These are phyloP conservation scores for Candida khao-thaluensis DNA, from an alignment of 805 yeast species.

Conservation along the genomic window DNA sequence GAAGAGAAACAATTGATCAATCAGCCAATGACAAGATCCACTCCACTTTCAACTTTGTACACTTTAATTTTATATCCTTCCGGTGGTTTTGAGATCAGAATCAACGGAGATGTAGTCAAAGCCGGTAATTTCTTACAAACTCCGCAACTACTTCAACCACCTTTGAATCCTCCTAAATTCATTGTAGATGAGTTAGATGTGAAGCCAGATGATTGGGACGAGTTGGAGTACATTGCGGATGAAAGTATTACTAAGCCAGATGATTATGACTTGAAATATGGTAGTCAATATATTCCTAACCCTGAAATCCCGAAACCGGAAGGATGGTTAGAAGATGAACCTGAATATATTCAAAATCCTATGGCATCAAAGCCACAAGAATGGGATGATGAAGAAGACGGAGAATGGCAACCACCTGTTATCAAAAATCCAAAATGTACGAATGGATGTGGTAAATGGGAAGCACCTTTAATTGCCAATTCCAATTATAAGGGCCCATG, in stretches of 20 bases:
- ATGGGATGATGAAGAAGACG: slow-evolving; percentile 92
- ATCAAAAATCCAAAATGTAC: slow-evolving; percentile 73
- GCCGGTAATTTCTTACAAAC: slow-evolving; percentile 64
- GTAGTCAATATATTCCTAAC: slow-evolving; percentile 57
- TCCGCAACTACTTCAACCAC: slow-evolving; percentile 57
- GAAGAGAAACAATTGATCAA: slow-evolving; percentile 67
- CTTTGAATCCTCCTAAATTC: slow-evolving; percentile 63
- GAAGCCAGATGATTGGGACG: slow-evolving; percentile 86
- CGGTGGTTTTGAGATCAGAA: slow-evolving; percentile 74
- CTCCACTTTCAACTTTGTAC: slow-evolving; percentile 63
- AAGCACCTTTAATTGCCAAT: slow-evolving; percentile 62
- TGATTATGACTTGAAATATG: slow-evolving; percentile 80
- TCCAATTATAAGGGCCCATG: slow-evolving; percentile 77
- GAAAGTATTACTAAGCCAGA: slow-evolving; percentile 63
- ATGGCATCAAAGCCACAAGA: slow-evolving; percentile 63
- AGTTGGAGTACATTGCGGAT: slow-evolving; percentile 63
- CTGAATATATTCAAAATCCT: slow-evolving; percentile 64
- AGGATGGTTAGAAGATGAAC: slow-evolving; percentile 72
- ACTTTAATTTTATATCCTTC: slow-evolving; percentile 69
- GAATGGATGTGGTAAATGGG: slow-evolving; percentile 84
- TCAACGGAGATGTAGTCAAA: slow-evolving; percentile 71
- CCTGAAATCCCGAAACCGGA: slow-evolving; percentile 67
- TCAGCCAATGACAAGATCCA: slow-evolving; percentile 67
- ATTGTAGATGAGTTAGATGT: slow-evolving; percentile 53
- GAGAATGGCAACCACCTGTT: slow-evolving; percentile 74